phyloP scores from a whole-genome alignment of 2,329 filamentous ascomycete genomes.

The Ascochyta fabae region DNA sequence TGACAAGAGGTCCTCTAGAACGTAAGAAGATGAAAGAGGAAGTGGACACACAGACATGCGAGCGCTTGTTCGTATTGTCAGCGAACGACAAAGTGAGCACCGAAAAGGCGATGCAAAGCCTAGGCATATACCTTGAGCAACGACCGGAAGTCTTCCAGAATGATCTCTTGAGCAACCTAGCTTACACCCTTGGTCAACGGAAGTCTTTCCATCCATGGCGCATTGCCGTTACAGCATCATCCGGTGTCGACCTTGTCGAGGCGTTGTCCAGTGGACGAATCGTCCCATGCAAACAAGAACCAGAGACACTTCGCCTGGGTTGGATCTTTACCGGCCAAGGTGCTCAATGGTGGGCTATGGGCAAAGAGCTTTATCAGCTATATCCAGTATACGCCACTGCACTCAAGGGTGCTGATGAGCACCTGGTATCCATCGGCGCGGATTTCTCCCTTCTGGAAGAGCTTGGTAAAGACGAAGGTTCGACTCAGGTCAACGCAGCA shows the following conservation, averaged over 20 bases:
- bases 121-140: conserved; percentile 5
- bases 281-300: conserved; percentile 3
- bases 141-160: conserved; percentile 7
- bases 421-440: not conserved
- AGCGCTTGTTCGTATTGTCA: conserved; percentile 16
- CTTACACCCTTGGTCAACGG: conserved; percentile 16
- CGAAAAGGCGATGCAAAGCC: conserved; percentile 1
- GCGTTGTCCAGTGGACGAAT: not conserved
- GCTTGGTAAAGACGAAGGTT: conserved; percentile 27
- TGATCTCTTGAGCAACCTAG: conserved; percentile 13
- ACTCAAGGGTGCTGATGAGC: conserved; percentile 1
- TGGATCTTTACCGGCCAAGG: conserved; percentile 41
- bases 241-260: conserved; percentile 1
- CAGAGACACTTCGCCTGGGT: not conserved
- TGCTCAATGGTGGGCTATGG: conserved; percentile 38
- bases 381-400: conserved; percentile 19
- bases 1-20: conserved; percentile 18
- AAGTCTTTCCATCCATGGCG: conserved; percentile 13
- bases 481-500: conserved; percentile 25
- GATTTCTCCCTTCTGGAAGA: conserved; percentile 26
- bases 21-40: conserved; percentile 33
- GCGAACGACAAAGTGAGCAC: conserved; percentile 17
- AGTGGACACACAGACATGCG: conserved; percentile 21
- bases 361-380: conserved; percentile 18
- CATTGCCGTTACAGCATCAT: conserved; percentile 5